A percentile compares a stretch with the other conserved stretches of the same genome.
Conservation (phyloP, 768 basidiomycete genomes). For the Mycena olivaceomarginata region DNA sequence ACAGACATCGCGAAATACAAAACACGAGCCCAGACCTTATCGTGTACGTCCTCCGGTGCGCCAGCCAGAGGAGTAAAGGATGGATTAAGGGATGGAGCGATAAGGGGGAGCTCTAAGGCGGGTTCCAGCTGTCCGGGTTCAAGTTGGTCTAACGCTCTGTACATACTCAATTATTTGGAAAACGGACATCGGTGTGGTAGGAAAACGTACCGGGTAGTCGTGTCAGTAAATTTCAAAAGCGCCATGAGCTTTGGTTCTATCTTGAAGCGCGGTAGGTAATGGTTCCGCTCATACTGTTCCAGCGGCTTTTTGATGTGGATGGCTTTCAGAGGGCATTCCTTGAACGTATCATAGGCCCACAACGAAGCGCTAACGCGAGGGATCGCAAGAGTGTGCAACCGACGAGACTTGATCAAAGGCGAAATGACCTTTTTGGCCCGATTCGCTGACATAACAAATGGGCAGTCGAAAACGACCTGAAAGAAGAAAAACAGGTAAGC, state of each 20-base stretch:
- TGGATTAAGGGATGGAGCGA: background rate
- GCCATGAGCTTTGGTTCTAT: background rate
- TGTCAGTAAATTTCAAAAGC: background rate
- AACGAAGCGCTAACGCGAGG: too few relatives aligned
- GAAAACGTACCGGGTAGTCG: background rate
- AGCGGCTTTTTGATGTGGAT: background rate
- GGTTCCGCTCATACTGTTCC: background rate
- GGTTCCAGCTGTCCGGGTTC: background rate
- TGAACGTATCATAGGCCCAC: background rate
- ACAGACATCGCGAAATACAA: slow-evolving; percentile 17
- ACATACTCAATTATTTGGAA: too few relatives aligned
- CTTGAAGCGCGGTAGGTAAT: background rate
- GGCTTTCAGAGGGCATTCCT: background rate
- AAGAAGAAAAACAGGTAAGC: too few relatives aligned
- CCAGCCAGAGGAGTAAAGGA: slow-evolving; percentile 19
- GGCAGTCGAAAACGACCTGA: too few relatives aligned
- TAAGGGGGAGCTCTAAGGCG: background rate
- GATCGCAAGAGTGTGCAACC: background rate
- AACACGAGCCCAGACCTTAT: slow-evolving; percentile 12
- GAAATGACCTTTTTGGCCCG: too few relatives aligned
- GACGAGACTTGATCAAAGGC: too few relatives aligned
- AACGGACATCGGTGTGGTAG: too few relatives aligned
- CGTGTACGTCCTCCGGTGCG: slow-evolving; percentile 2
- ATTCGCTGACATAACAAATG: too few relatives aligned
- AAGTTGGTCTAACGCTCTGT: too few relatives aligned